These are phyloP conservation scores for Magnusiomyces tetraspermus DNA, from an alignment of 1,139 yeast genomes.

Conservation along the genomic window DNA sequence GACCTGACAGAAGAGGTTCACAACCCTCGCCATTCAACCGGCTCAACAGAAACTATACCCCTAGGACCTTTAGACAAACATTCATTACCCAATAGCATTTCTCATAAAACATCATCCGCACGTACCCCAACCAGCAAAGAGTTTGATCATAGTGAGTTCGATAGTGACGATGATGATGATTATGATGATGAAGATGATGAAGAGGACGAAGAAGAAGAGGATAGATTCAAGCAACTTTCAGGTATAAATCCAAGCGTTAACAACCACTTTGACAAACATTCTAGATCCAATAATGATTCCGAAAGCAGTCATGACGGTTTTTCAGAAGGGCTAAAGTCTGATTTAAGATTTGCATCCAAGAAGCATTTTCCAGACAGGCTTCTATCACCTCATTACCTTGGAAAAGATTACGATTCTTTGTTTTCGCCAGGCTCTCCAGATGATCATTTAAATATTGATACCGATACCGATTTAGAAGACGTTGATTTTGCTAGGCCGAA, in stretches of 20 bases:
- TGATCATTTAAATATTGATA: background rate
- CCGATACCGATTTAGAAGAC: slow-evolving; percentile 9
- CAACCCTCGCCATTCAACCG: background rate
- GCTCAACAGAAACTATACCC: background rate
- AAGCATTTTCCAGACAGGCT: background rate
- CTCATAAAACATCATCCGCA: background rate
- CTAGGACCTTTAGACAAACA: background rate
- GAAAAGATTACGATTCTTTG: slow-evolving; percentile 1
- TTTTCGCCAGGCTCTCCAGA: background rate
- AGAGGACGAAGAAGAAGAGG: slow-evolving; percentile 16
- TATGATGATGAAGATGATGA: slow-evolving; percentile 11
- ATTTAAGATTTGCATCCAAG: background rate
- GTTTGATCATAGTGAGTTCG: slow-evolving; percentile 8
- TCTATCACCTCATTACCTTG: background rate
- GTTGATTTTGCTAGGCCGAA: slow-evolving; percentile 1
- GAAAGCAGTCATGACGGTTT: background rate
- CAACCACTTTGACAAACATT: slow-evolving; percentile 1
- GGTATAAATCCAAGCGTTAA: background rate
- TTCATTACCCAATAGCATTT: background rate
- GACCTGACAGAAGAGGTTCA: background rate
- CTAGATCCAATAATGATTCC: slow-evolving; percentile 6
- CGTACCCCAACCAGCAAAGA: slow-evolving; percentile 1
- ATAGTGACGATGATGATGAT: slow-evolving; percentile 13
- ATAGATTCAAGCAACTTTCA: slow-evolving; percentile 5
- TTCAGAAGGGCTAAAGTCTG: slow-evolving; percentile 2